Evolutionary conservation across 2,329 filamentous ascomycete genomes (phyloP).

Genomic region (Aspergillus sergii): DNA sequence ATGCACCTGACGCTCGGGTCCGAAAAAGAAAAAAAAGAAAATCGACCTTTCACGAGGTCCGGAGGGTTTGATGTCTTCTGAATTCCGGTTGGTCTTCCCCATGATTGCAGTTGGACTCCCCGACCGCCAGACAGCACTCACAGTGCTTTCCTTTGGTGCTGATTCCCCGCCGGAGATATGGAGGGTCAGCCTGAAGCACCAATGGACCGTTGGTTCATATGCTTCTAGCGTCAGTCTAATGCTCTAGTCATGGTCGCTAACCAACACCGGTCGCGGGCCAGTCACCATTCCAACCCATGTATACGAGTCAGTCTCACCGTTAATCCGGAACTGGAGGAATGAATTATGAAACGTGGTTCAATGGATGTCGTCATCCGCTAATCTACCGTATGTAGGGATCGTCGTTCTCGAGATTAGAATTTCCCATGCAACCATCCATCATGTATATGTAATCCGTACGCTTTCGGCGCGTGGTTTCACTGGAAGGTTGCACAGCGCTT

Average conservation of each 20-base stretch:
- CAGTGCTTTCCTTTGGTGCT: background rate
- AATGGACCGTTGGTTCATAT: background rate
- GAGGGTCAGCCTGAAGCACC: background rate
- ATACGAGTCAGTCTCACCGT: background rate
- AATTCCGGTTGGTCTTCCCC: background rate
- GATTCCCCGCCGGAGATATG: background rate
- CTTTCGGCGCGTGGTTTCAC: background rate
- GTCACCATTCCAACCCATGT: background rate
- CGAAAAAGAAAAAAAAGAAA: background rate
- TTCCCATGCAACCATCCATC: background rate
- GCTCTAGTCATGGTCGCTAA: background rate
- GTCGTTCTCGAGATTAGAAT: background rate
- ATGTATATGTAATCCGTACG: background rate
- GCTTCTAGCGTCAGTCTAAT: background rate
- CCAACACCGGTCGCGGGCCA: background rate
- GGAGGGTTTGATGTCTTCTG: background rate
- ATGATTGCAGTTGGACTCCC: background rate
- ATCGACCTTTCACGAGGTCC: background rate
- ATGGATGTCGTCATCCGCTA: background rate
- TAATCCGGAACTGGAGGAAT: background rate
- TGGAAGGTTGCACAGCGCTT: background rate
- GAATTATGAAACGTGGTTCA: background rate
- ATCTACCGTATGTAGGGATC: background rate
- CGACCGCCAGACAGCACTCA: background rate
- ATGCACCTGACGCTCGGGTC: constrained; percentile 2